phyloP scores from a whole-genome alignment of 1,284 basidiomycete species.

The Apiotrichum mycotoxinovorans region DNA sequence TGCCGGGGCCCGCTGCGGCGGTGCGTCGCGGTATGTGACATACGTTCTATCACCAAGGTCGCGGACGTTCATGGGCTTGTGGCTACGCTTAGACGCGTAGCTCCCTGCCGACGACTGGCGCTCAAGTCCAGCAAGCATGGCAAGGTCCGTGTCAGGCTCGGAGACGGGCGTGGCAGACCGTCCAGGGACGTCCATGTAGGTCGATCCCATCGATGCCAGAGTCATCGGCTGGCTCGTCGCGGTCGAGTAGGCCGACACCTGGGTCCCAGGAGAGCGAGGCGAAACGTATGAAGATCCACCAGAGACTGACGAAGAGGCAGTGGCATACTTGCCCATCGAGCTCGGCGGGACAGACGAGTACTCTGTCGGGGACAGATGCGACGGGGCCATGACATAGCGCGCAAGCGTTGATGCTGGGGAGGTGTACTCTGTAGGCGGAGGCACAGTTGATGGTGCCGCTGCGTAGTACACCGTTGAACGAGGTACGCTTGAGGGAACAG shows the following conservation, averaged over 20 bases:
- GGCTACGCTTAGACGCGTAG: neutral
- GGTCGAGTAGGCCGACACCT: neutral
- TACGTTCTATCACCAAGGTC: neutral
- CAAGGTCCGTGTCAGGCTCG: conserved; percentile 36
- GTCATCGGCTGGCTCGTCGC: neutral
- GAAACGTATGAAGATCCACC: neutral
- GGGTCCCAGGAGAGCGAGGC: neutral
- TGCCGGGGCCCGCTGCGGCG: neutral
- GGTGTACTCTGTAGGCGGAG: neutral
- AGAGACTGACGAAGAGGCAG: neutral
- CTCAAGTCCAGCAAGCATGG: conserved; percentile 37
- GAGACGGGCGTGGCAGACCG: conserved; percentile 33
- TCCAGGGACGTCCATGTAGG: neutral
- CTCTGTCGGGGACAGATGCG: neutral
- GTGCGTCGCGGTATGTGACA: neutral
- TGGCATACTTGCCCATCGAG: neutral
- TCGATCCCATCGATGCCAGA: neutral
- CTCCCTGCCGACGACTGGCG: conserved; percentile 29
- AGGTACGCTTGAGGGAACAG: neutral
- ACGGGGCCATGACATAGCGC: neutral
- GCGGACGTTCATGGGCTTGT: neutral
- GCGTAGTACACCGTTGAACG: neutral
- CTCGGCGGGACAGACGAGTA: neutral
- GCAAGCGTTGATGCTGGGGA: neutral
- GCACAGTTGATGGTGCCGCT: neutral